phyloP scores from a whole-genome alignment of 106 monocot species.

The Vanilla planifolia region DNA sequence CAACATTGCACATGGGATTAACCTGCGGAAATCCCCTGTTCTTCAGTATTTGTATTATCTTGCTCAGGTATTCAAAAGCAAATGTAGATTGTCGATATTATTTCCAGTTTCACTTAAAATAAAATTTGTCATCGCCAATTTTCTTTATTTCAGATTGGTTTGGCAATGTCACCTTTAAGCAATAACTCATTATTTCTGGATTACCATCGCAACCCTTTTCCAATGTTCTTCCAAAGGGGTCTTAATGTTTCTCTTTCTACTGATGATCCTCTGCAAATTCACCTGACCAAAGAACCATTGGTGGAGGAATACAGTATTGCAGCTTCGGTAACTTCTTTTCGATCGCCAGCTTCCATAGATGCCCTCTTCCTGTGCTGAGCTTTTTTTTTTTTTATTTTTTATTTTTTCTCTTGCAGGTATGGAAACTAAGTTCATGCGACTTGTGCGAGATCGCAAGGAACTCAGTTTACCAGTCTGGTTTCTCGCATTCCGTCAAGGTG shows the following conservation, averaged over 20 bases:
- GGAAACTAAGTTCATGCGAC: conserved; percentile 92
- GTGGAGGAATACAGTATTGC: conserved; percentile 98
- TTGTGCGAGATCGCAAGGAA: conserved; percentile 90
- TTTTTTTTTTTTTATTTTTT: too few relatives aligned
- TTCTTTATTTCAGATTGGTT: conserved; percentile 61
- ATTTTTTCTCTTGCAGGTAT: too few relatives aligned
- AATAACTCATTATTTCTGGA: conserved; percentile 93
- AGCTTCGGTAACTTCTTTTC: too few relatives aligned
- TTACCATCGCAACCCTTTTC: conserved; percentile 92
- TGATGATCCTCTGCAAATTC: conserved; percentile 92
- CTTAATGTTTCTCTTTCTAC: conserved; percentile 95
- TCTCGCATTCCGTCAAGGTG: conserved; percentile 87
- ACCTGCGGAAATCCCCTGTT: conserved; percentile 87
- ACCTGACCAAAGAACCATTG: conserved; percentile 91
- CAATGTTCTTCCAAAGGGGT: conserved; percentile 72
- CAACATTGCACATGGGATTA: conserved; percentile 87
- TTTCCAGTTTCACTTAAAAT: too few relatives aligned
- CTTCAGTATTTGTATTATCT: conserved; percentile 95
- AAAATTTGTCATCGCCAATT: too few relatives aligned
- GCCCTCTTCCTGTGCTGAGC: background rate
- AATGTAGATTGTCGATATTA: too few relatives aligned
- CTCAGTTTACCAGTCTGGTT: conserved; percentile 92
- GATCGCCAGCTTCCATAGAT: too few relatives aligned
- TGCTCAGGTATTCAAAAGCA: conserved; percentile 93
- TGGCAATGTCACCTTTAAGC: conserved; percentile 96